Evolutionary conservation across 768 basidiomycete species (phyloP).

Genomic region (Boletus tylopilopsis): DNA sequence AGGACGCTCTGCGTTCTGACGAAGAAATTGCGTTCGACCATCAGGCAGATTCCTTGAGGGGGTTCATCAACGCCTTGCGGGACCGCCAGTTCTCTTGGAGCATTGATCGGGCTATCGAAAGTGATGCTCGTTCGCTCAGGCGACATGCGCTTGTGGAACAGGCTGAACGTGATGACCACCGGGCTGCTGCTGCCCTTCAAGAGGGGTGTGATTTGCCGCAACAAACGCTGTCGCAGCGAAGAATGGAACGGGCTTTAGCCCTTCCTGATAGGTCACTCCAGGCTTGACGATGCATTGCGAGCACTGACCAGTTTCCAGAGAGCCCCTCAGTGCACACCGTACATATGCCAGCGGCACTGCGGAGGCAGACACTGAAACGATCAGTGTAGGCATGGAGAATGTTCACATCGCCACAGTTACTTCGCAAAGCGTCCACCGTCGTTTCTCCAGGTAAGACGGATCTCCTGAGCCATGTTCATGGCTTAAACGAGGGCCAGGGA

Average conservation of each 20-base stretch:
- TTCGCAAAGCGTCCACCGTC: background rate
- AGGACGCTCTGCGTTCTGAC: slow-evolving; percentile 34
- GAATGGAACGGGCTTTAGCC: slow-evolving; percentile 1
- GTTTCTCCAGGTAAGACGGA: slow-evolving; percentile 2
- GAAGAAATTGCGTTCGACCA: slow-evolving; percentile 43
- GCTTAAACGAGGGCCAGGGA: slow-evolving; percentile 1
- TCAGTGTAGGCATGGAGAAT: background rate
- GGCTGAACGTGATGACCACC: slow-evolving; percentile 40
- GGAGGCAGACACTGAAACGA: background rate
- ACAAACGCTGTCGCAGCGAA: slow-evolving; percentile 16
- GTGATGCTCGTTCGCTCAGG: slow-evolving; percentile 32
- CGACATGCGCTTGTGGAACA: slow-evolving; percentile 33
- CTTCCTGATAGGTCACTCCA: slow-evolving; percentile 3
- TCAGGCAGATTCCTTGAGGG: slow-evolving; percentile 36
- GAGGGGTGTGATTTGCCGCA: slow-evolving; percentile 22
- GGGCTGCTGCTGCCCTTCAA: slow-evolving; percentile 37
- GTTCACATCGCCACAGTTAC: background rate
- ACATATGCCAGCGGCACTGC: background rate
- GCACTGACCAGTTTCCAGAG: slow-evolving; percentile 10
- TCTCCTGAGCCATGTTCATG: background rate
- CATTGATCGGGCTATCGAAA: slow-evolving; percentile 38
- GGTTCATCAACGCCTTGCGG: slow-evolving; percentile 27
- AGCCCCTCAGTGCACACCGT: background rate
- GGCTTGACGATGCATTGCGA: background rate
- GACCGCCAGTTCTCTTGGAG: slow-evolving; percentile 42